Evolutionary conservation across 345 rosid species (phyloP).

Genomic region (Mercurialis annua): DNA sequence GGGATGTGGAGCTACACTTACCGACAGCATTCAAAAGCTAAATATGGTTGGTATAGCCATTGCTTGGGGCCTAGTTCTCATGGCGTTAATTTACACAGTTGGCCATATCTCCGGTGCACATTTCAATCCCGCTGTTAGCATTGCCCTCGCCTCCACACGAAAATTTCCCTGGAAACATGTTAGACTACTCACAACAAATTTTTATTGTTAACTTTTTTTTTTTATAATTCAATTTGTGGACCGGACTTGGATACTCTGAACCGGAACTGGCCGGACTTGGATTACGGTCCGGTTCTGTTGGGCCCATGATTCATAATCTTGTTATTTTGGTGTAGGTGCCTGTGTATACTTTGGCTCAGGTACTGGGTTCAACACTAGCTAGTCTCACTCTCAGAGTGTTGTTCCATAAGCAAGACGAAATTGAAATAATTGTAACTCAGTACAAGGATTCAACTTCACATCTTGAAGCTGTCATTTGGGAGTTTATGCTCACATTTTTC

Average conservation of each 20-base stretch:
- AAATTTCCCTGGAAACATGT: constrained; percentile 46
- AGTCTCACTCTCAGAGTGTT: constrained; percentile 35
- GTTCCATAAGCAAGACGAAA: constrained; percentile 27
- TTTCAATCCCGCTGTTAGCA: constrained; percentile 50
- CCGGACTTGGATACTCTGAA: neutral
- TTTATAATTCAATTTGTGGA: no score
- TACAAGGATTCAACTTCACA: constrained; percentile 34
- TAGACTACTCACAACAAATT: constrained; percentile 4
- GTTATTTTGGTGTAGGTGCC: constrained; percentile 32
- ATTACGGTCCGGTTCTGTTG: no score
- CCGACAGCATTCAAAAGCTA: constrained; percentile 30
- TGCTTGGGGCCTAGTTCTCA: constrained; percentile 45
- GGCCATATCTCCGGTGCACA: constrained; percentile 54
- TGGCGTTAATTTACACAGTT: constrained; percentile 41
- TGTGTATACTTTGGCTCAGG: constrained; percentile 35
- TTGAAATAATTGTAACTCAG: constrained; percentile 27
- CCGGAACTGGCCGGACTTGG: no score
- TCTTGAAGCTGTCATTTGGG: constrained; percentile 53
- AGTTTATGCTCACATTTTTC: constrained; percentile 42
- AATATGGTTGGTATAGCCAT: constrained; percentile 38
- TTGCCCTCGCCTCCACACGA: constrained; percentile 36
- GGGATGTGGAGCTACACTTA: constrained; percentile 43
- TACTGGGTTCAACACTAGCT: constrained; percentile 41
- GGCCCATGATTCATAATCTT: neutral
- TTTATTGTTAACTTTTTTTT: no score